phyloP scores from a whole-genome alignment of 208 protist genomes.

The Wallacemonas sp. region DNA sequence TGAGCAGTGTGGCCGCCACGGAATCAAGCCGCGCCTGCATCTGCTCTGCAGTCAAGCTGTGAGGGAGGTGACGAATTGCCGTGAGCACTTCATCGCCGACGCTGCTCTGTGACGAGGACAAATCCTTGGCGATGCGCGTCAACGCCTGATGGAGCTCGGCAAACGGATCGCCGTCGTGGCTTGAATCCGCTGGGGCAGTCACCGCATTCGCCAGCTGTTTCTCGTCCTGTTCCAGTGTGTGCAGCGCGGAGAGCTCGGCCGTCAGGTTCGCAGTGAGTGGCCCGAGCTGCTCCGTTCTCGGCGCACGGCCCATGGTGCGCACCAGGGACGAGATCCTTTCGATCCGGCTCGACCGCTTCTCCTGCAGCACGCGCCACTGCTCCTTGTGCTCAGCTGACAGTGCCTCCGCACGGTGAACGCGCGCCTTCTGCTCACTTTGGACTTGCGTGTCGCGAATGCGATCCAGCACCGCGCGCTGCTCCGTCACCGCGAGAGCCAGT shows the following conservation, averaged over 20 bases:
- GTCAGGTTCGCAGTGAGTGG: background rate
- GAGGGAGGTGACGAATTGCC: slow-evolving; percentile 9
- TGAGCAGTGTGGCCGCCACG: slow-evolving; percentile 13
- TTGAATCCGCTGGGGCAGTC: background rate
- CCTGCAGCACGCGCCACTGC: slow-evolving; percentile 16
- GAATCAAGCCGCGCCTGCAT: slow-evolving; percentile 7
- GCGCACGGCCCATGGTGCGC: slow-evolving; percentile 4
- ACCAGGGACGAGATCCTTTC: slow-evolving; percentile 6
- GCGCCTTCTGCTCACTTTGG: background rate
- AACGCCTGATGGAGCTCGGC: slow-evolving; percentile 16
- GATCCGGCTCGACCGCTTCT: slow-evolving; percentile 10
- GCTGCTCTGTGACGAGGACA: slow-evolving; percentile 19
- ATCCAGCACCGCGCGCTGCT: slow-evolving; percentile 15
- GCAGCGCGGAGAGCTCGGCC: background rate
- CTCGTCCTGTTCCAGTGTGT: slow-evolving; percentile 7
- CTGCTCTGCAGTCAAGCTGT: slow-evolving; percentile 11
- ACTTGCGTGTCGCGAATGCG: slow-evolving; percentile 8
- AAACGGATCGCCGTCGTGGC: slow-evolving; percentile 4
- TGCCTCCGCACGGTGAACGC: background rate
- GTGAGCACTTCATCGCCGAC: slow-evolving; percentile 21
- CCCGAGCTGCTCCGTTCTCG: background rate
- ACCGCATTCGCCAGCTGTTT: slow-evolving; percentile 1
- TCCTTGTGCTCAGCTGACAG: background rate
- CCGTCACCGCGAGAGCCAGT: background rate
- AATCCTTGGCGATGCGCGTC: slow-evolving; percentile 1